Evolutionary conservation across 2,329 filamentous ascomycete genomes (phyloP).

Genomic region (Pyricularia pennisetigena): DNA sequence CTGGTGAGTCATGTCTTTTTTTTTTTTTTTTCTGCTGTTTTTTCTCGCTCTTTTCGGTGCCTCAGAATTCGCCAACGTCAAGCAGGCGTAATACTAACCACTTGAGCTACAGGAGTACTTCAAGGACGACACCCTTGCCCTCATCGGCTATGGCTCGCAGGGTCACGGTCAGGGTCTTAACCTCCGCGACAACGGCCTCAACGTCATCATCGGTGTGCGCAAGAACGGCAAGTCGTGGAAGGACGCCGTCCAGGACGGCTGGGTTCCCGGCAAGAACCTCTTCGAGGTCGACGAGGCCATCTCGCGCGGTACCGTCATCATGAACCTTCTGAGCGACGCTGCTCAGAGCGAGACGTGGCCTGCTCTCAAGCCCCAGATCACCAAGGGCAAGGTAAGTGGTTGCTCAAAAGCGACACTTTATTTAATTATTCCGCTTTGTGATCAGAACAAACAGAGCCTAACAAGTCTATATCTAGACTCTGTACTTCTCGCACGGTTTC

Average conservation of each 20-base stretch:
- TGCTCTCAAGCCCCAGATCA: conserved; percentile 92
- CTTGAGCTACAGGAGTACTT: conserved; percentile 70
- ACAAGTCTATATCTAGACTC: conserved; percentile 49
- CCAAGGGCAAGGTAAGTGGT: conserved; percentile 89
- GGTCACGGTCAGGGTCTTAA: conserved; percentile 99
- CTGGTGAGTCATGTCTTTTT: conserved; percentile 51
- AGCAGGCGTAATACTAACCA: neutral
- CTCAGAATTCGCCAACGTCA: neutral
- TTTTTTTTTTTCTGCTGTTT: neutral
- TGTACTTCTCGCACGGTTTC: conserved; percentile 99
- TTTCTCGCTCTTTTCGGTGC: neutral
- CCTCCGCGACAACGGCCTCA: conserved; percentile 98
- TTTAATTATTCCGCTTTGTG: neutral
- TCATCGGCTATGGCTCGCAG: conserved; percentile 97
- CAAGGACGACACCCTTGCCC: conserved; percentile 98
- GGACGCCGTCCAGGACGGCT: conserved; percentile 93
- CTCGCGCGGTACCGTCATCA: conserved; percentile 84
- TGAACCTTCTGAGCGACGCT: conserved; percentile 98
- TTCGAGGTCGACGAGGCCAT: conserved; percentile 98
- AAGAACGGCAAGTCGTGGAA: conserved; percentile 99
- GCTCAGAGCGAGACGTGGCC: conserved; percentile 99
- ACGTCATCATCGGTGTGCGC: conserved; percentile 97
- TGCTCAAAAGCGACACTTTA: neutral
- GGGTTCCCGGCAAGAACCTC: conserved; percentile 96
- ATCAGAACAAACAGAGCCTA: neutral